Base-by-base conservation (phyloP, 2,329 filamentous ascomycete species). In the Drechslera avenae region DNA sequence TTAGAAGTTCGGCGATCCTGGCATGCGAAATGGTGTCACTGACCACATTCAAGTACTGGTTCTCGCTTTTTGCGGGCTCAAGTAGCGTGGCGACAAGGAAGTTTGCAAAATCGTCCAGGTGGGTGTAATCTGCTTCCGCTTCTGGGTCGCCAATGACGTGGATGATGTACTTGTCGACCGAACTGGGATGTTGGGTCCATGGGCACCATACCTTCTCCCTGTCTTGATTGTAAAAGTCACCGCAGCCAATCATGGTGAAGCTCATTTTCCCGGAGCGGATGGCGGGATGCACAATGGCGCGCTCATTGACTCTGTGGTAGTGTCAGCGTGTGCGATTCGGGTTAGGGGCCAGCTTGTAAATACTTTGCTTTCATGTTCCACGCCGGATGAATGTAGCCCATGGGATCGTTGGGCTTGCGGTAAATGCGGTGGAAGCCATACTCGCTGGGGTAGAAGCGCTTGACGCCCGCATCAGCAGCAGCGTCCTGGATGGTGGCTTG, bases 221-320 rank as follows among this genome's bases (percentile, higher is more conserved):
- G 17, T 54, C 43, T 50, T 66, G 60, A 52, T 71, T 62, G 47
- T 68, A 69, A 39, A 68, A 66, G 26, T 70, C 64, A 16, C 68
- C 66, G 46, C 66, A 69, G 40, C 67, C 63, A 50, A 71, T 67
- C 12, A 69, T 39, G 3, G 66, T 72, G 50, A 67, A 71, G 14
- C 54, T 58, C 62, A 67, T 69, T 28, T 58, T 59, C 31, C 63
- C 64, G 4, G 36, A 36, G 17, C 31, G 40, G 17, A 49, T 30
- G 18, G 66, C 58, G 3, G 63, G 56, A 19, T 70, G 67, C 7
- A 43, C 41, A 2, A 60, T 28, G 10, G 39, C 50, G 12, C 32
- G 17, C 8, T 18, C 23, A 12, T 32, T 19, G 31, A 4, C 19
- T 23, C 18, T 13, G n/a, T 26, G 30, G 14, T 16, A 13, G 16